A percentile compares a stretch with the other conserved stretches of the same genome.
Evolutionary conservation across 2,329 filamentous ascomycete genomes (phyloP).

Genomic region (Sarocladium oryzae): DNA sequence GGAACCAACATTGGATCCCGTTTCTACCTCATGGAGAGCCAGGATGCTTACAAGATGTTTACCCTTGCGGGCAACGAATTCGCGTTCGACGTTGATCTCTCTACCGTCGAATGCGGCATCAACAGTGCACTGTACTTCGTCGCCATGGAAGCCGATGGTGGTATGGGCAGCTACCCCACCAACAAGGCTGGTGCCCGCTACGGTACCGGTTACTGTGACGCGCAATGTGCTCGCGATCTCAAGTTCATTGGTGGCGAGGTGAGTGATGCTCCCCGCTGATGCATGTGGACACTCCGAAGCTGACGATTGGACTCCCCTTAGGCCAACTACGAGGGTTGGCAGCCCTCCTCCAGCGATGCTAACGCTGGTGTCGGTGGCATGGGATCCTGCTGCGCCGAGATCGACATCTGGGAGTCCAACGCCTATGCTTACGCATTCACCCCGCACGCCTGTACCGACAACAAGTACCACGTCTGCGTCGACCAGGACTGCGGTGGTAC

Average conservation of each 20-base stretch:
- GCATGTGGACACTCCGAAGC: not conserved
- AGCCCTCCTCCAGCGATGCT: slow-evolving; percentile 14
- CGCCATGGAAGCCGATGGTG: slow-evolving; percentile 48
- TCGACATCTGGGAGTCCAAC: slow-evolving; percentile 22
- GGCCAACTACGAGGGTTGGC: slow-evolving; percentile 20
- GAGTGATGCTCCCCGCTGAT: not conserved
- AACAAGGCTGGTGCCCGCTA: slow-evolving; percentile 44
- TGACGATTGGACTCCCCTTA: not conserved
- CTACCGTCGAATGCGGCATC: slow-evolving; percentile 55
- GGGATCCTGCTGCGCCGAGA: slow-evolving; percentile 20
- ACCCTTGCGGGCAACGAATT: slow-evolving; percentile 56
- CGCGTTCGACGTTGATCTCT: slow-evolving; percentile 60
- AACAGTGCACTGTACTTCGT: slow-evolving; percentile 60
- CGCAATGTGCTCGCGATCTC: slow-evolving; percentile 39
- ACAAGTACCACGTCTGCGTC: slow-evolving; percentile 29
- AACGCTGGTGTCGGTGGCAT: slow-evolving; percentile 17
- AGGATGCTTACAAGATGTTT: slow-evolving; percentile 53
- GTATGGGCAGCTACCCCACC: slow-evolving; percentile 35
- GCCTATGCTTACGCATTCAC: slow-evolving; percentile 18
- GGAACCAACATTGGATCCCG: slow-evolving; percentile 38
- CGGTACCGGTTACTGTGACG: slow-evolving; percentile 49
- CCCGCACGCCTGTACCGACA: slow-evolving; percentile 20
- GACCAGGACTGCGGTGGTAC: slow-evolving; percentile 37
- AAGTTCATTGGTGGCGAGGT: slow-evolving; percentile 42
- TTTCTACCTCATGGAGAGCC: slow-evolving; percentile 51